Evolutionary conservation across 768 basidiomycete species (phyloP).

Genomic region (Leccinum truebloodii): DNA sequence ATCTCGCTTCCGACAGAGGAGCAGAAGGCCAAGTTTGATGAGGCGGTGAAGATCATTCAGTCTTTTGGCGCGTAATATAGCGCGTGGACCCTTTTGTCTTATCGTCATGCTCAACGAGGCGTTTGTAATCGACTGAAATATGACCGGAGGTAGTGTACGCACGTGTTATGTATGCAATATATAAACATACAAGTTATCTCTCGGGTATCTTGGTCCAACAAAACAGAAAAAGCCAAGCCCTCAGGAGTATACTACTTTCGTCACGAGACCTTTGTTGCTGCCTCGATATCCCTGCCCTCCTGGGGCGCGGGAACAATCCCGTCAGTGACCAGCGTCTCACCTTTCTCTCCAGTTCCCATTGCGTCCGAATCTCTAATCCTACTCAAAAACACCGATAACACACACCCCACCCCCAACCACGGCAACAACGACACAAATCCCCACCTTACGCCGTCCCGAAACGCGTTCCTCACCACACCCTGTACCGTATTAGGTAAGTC

Average conservation of each 20-base stretch:
- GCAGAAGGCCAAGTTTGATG: slow-evolving; percentile 65
- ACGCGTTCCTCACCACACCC: slow-evolving; percentile 40
- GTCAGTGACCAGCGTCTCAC: not conserved
- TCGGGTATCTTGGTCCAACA: not conserved
- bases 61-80: slow-evolving; percentile 19
- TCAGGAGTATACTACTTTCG: no score
- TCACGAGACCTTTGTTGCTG: not conserved
- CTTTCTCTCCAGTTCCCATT: not conserved
- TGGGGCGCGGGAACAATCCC: not conserved
- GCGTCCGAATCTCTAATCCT: slow-evolving; percentile 35
- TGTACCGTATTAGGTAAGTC: slow-evolving; percentile 39
- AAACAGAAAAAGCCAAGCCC: not conserved
- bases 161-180: not conserved
- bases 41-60: slow-evolving; percentile 69
- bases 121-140: not conserved
- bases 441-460: slow-evolving; percentile 42
- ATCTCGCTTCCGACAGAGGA: slow-evolving; percentile 52
- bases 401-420: slow-evolving; percentile 40
- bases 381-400: slow-evolving; percentile 41
- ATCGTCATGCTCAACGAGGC: not conserved
- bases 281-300: not conserved
- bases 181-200: not conserved
- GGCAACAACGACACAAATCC: slow-evolving; percentile 50
- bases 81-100: not conserved
- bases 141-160: not conserved